phyloP scores from a whole-genome alignment of 257 asterid genomes.

The Buddleja alternifolia region DNA sequence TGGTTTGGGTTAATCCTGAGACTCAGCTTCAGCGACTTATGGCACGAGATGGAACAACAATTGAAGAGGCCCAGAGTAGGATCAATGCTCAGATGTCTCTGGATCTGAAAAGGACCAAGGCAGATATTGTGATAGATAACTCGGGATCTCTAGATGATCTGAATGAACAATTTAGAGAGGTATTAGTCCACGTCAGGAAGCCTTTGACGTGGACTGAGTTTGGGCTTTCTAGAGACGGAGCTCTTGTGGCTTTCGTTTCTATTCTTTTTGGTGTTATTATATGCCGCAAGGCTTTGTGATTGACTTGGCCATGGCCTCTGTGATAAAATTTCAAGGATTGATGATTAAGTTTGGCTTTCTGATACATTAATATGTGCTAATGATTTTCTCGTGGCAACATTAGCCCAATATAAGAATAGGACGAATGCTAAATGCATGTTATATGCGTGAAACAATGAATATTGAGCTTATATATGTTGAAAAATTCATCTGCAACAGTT shows the following conservation, averaged over 20 bases:
- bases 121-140: slow-evolving; percentile 79
- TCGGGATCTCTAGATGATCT: slow-evolving; percentile 68
- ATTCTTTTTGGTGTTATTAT: slow-evolving; percentile 56
- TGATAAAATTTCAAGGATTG: not conserved
- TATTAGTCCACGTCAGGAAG: slow-evolving; percentile 50
- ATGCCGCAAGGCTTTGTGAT: slow-evolving; percentile 50
- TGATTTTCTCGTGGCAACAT: not conserved
- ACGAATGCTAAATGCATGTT: slow-evolving; percentile 8
- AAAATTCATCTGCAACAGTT: not conserved
- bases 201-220: slow-evolving; percentile 90
- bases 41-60: slow-evolving; percentile 75
- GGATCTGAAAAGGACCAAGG: slow-evolving; percentile 70
- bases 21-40: slow-evolving; percentile 83
- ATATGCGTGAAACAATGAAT: slow-evolving; percentile 19
- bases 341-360: slow-evolving; percentile 13
- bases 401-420: slow-evolving; percentile 7
- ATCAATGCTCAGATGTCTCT: slow-evolving; percentile 85
- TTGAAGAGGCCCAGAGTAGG: slow-evolving; percentile 76
- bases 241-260: slow-evolving; percentile 55
- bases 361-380: slow-evolving; percentile 6
- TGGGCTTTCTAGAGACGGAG: slow-evolving; percentile 79
- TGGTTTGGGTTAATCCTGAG: slow-evolving; percentile 85
- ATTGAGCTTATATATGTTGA: slow-evolving; percentile 12
- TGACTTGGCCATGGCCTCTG: not conserved
- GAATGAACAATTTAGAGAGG: slow-evolving; percentile 57